phyloP scores from a whole-genome alignment of 2,329 filamentous ascomycete genomes.

The Davidsoniella neocaledoniae region DNA sequence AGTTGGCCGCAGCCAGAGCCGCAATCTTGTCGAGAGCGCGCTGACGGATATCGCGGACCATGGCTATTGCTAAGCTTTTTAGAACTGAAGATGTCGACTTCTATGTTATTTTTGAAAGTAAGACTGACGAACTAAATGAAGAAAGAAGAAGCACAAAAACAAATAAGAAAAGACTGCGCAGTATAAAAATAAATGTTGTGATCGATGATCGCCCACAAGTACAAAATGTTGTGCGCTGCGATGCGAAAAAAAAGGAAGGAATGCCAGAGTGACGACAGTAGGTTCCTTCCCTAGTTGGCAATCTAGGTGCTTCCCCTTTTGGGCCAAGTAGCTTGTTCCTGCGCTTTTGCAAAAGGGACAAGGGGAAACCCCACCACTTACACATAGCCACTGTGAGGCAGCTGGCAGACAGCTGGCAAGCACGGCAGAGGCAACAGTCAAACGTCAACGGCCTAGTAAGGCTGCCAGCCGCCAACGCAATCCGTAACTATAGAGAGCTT shows the following conservation, averaged over 20 bases:
- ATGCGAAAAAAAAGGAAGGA: constrained; percentile 1
- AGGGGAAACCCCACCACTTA: not conserved
- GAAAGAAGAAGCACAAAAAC: not conserved
- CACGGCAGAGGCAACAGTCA: not conserved
- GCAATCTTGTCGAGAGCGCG: constrained; percentile 50
- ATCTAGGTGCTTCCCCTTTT: constrained; percentile 9
- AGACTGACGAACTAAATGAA: not conserved
- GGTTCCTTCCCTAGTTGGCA: not conserved
- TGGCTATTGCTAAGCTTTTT: constrained; percentile 15
- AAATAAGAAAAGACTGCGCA: not conserved
- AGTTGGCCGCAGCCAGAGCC: constrained; percentile 39
- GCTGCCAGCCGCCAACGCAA: constrained; percentile 26
- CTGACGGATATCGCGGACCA: constrained; percentile 41
- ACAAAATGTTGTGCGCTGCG: no score
- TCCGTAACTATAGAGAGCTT: constrained; percentile 5
- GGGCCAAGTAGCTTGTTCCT: constrained; percentile 1
- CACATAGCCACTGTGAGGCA: not conserved
- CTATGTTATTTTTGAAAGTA: not conserved
- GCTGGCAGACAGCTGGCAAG: not conserved
- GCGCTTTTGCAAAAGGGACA: not conserved
- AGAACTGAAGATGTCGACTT: not conserved
- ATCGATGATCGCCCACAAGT: no score
- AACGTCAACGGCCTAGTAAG: constrained; percentile 22
- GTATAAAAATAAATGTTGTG: not conserved
- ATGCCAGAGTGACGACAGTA: not conserved